Conservation (phyloP, 23 red algal genomes). For the Agarophyton chilense region DNA sequence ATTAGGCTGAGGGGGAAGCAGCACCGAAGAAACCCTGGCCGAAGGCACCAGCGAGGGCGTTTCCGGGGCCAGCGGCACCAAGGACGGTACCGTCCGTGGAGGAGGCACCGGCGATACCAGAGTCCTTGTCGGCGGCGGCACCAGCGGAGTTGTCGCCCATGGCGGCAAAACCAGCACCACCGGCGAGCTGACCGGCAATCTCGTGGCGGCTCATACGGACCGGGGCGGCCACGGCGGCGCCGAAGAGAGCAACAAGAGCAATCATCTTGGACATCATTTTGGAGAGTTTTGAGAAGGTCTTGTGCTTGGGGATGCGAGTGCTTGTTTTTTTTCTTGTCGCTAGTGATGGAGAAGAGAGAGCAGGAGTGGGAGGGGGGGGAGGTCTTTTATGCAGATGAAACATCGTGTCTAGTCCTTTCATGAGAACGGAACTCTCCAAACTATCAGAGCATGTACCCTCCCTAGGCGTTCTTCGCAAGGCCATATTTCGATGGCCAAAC, state of each 20-base stretch:
- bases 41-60: constrained; percentile 40
- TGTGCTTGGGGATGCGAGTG: not conserved
- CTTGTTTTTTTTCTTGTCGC: not conserved
- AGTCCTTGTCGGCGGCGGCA: constrained; percentile 39
- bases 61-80: constrained; percentile 21
- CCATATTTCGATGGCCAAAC: not conserved
- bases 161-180: constrained; percentile 46
- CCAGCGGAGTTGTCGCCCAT: constrained; percentile 42
- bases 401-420: not conserved
- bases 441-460: not conserved
- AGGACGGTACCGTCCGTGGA: constrained; percentile 44
- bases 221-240: constrained; percentile 59
- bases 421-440: not conserved
- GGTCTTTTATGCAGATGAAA: constrained; percentile 1
- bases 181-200: constrained; percentile 17
- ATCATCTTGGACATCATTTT: constrained; percentile 66
- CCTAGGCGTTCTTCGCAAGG: not conserved
- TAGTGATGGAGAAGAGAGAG: not conserved
- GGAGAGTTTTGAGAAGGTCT: constrained; percentile 3
- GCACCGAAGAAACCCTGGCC: not conserved
- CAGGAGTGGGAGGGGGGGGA: no score
- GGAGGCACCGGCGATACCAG: constrained; percentile 26
- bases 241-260: constrained; percentile 59
- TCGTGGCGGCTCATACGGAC: constrained; percentile 18
- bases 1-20: not conserved